phyloP scores from a whole-genome alignment of 2,329 filamentous ascomycete species.

The Pseudogymnoascus sp. region DNA sequence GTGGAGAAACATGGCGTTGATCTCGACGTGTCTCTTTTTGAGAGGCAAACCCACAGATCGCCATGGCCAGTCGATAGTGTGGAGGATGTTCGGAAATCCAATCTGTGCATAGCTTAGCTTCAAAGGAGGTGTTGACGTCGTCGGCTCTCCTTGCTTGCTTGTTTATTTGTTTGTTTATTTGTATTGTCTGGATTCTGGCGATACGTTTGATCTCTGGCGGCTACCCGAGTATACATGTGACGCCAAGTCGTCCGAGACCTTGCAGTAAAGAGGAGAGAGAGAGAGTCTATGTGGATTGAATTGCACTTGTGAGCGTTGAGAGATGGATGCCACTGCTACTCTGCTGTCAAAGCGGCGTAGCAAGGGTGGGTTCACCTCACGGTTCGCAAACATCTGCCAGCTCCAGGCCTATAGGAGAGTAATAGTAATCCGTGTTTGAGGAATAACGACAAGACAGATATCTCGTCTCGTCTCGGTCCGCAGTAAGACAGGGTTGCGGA shows the following conservation, averaged over 20 bases:
- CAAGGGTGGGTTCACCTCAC: slow-evolving; percentile 3
- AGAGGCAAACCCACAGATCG: slow-evolving; percentile 5
- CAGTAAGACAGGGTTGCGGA: slow-evolving; percentile 3
- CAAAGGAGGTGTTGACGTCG: background rate
- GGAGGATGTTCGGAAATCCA: slow-evolving; percentile 1
- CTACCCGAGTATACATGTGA: background rate
- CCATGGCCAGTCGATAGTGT: slow-evolving; percentile 1
- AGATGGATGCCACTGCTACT: background rate
- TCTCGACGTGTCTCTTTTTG: slow-evolving; percentile 5
- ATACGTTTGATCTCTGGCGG: background rate
- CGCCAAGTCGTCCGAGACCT: background rate
- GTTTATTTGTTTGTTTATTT: background rate
- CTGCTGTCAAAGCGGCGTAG: slow-evolving; percentile 3
- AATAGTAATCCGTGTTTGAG: background rate
- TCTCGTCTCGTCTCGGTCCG: background rate
- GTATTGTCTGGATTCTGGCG: background rate
- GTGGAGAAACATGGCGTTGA: slow-evolving; percentile 6
- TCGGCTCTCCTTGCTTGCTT: background rate
- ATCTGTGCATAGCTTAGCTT: background rate
- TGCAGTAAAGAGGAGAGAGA: background rate
- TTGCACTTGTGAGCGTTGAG: background rate
- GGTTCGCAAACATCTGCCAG: background rate
- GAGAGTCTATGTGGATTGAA: background rate
- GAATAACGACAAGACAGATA: background rate
- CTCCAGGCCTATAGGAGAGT: background rate